A percentile compares a stretch with the other conserved stretches of the same genome.
These are phyloP conservation scores for Avena sativa DNA, from an alignment of 176 grass and related monocot species.

Conservation along the genomic window DNA sequence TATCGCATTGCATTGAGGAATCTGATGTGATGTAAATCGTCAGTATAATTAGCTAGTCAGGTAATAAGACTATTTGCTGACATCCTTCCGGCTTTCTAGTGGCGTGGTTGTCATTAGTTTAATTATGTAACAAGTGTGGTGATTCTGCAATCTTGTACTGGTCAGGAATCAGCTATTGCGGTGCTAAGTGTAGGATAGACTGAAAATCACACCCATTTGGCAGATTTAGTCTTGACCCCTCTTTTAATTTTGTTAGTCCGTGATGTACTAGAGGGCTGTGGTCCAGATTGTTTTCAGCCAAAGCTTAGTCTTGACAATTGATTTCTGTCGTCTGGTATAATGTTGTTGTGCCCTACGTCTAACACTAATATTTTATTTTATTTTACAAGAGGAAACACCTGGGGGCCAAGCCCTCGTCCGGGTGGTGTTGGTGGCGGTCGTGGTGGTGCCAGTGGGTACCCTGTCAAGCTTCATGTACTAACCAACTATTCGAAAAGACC, in stretches of 20 bases:
- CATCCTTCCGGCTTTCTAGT: not conserved
- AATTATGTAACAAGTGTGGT: too few species aligned
- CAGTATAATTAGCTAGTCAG: too few species aligned
- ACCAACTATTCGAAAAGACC: too few species aligned
- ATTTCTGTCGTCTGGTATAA: not conserved
- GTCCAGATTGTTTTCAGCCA: not conserved
- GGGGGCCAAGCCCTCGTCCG: conserved; percentile 38
- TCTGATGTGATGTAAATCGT: too few species aligned
- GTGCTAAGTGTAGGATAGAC: not conserved
- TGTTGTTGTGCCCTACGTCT: not conserved
- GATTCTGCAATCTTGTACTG: too few species aligned
- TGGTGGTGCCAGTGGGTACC: not conserved
- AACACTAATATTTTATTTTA: not conserved
- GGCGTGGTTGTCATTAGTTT: not conserved
- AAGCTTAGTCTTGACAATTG: not conserved
- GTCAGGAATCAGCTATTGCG: not conserved
- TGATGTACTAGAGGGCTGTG: not conserved
- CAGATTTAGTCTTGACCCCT: not conserved
- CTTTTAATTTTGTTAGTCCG: not conserved
- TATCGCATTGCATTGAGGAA: too few species aligned
- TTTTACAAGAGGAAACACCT: conserved; percentile 41
- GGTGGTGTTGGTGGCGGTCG: not conserved
- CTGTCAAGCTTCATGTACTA: too few species aligned
- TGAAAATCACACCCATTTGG: not conserved
- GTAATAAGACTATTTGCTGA: too few species aligned